Evolutionary conservation across 1,284 basidiomycete species (phyloP), one percentile per base, ranked within the genome.

Genomic region (Sporisorium reilianum): DNA sequence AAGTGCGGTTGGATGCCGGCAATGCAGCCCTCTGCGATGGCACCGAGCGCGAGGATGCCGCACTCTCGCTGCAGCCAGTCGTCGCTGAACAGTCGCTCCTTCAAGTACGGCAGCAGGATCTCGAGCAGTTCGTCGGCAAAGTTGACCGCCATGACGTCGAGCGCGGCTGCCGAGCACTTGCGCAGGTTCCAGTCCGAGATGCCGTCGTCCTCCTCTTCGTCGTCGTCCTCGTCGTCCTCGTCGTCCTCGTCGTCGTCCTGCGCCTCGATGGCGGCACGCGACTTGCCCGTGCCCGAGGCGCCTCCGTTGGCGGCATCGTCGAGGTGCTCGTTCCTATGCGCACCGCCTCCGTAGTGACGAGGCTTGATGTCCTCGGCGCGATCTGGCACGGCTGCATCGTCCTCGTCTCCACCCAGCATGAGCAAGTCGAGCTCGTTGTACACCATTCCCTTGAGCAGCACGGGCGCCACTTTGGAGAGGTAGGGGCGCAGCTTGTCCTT

Each of bases 1-100:
- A 99, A 88, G 86, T 99, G 96, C 48, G 93, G 94, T 85, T 95
- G 93, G 71, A 99, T 92, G 23, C 93, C 93, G 69, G 93, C 92
- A 80, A 99, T 97, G 86, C 97, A 99, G 38, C 96, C 96, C 88
- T 99, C 97, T 20, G 97, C 97, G 89, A 99, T 95, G 14, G 97
- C 97, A 64, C 97, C 97, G 55, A 99, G 86, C 1, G 97, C 97
- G 62, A 99, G 87, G 75, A 99, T 96, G 23, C 93, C 96, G 80
- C 94, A 95, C 87, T 99, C 97, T 77, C 94, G 88, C 84, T 96
- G 92, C 77, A 94, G 85, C 97, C 97, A 99, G 71, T 99, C 95
- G 30, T 88, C 86, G 80, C 91, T 93, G 90, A 96, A 98, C 30
- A 99, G 88, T 80, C 96, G 94, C 73, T 94, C 91, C 87, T 97